Base-by-base conservation (phyloP, 495 filamentous ascomycete genomes). In the Lasiosphaeria hispida region DNA sequence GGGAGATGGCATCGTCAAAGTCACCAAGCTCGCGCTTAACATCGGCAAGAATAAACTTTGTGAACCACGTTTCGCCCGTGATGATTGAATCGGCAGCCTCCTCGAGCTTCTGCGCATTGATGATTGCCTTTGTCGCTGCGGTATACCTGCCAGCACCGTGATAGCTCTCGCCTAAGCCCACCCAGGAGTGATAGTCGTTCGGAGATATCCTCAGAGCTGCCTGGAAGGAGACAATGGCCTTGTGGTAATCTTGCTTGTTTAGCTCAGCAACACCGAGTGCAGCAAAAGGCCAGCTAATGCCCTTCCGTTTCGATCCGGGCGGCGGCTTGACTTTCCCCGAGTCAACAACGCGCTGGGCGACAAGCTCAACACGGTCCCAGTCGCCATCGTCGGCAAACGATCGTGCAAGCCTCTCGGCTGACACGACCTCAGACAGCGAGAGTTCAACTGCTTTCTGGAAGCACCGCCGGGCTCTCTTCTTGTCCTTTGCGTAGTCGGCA, bases 361-460 rank as follows among this genome's bases (percentile, higher is more conserved):
- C 84, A 7, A 90, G 85, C 73, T 97, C 94, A 1, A 99, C 94
- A 30, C 95, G 83, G 53, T 97, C 95, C 94, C 94, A 99, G 62
- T 97, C 94, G 15, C 88, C 83, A 53, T 89, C 85, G 58, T 96
- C 86, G 0, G 95, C 92, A 65, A 96, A 99, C 1, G 83, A 83
- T 41, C 80, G 80, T 9, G 93, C 91, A 10, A 99, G 83, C 30
- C 90, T 83, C 71, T 97, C 89, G 3, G 94, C 94, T 44, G 94
- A 91, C 63, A 87, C 80, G 1, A 96, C 83, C 68, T 99, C 95
- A 0, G 89, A 84, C 0, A 91, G 71, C 0, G 95, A 99, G 9
- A 97, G 76, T 68, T 99, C 94, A 48, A 99, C 93, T 0, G 94
- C 94, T 68, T 96, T 97, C 64, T 97, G 90, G 65, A 97, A 99